Evolutionary conservation across 129 eudicot genomes (phyloP), one percentile per base, ranked within the genome.

Genomic region (Chrysanthemum makinoi): DNA sequence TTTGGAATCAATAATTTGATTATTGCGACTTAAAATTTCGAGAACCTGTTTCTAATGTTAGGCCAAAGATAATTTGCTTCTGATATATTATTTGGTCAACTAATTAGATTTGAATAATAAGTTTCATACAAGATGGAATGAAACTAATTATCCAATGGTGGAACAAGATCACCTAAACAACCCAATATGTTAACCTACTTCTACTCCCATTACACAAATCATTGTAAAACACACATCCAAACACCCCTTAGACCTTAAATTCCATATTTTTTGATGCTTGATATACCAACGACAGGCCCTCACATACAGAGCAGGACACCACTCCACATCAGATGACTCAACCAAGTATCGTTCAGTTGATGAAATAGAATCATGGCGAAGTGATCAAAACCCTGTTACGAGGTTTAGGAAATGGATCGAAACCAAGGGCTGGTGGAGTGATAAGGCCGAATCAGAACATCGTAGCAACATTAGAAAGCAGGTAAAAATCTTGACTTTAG

Each of bases 301-400:
- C 52, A 90, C 98, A 44, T 94, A 94, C 44, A 84, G 98, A 86
- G 88, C 83, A 49, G 97, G 98, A 47, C 98, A 89, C 83, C 98
- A 94, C 81, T 83, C 98, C 4, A 94, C 98, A 22, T 90, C 97
- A 14, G 98, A 89, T 63, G 98, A 94, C 83, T 94, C 98, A 43
- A 87, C 98, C 18, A 94, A 73, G 74, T 94, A 94, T 63, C 97
- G 98, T 19, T 81, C 90, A 7, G 75, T 76, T 61, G 83, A 84
- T 16, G 98, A 94, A 75, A 94, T 94, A 0, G 88, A 89, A 75
- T 74, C 80, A 81, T 94, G 97, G 97, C 77, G 79, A 84, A 79
- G 11, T 17, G 81, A 78, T 76, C 87, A 86, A 77, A 84, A 89
- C 62, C 98, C 98, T 26, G 85, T 89, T 6, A 64, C 80, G 1